A percentile compares a stretch with the other conserved stretches of the same genome.
Conservation (phyloP, 352 stramenopile species). For the Globisporangium recalcitrans region DNA sequence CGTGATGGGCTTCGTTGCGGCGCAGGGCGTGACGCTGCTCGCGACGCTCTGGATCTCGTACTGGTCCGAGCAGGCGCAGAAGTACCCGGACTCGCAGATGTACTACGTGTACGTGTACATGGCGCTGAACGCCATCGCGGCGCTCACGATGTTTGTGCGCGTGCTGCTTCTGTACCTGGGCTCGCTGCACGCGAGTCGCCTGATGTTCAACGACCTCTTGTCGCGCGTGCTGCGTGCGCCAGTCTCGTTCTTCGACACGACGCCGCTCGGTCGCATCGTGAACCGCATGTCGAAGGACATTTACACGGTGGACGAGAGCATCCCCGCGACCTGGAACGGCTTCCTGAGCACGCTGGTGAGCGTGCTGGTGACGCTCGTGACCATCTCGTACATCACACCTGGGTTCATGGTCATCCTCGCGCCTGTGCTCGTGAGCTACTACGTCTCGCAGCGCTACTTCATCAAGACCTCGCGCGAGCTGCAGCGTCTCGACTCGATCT, state of each 20-base stretch:
- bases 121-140: constrained; percentile 55
- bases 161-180: constrained; percentile 56
- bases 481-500: too few relatives aligned
- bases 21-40: constrained; percentile 46
- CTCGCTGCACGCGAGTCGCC: constrained; percentile 49
- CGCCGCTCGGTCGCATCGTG: constrained; percentile 62
- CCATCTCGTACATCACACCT: constrained; percentile 62
- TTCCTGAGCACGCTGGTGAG: constrained; percentile 61
- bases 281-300: constrained; percentile 75
- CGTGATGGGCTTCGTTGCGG: constrained; percentile 44
- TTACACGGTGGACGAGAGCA: constrained; percentile 67
- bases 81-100: constrained; percentile 54
- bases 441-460: too few relatives aligned
- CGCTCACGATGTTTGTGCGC: constrained; percentile 55
- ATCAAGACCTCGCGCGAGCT: too few relatives aligned
- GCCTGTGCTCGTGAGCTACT: constrained; percentile 60
- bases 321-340: constrained; percentile 57
- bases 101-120: constrained; percentile 85
- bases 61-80: constrained; percentile 80
- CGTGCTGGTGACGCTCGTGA: constrained; percentile 51
- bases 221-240: constrained; percentile 58
- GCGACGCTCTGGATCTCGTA: constrained; percentile 91
- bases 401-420: constrained; percentile 63
- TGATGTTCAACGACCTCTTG: constrained; percentile 64
- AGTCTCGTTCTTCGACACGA: constrained; percentile 79